phyloP scores from a whole-genome alignment of 2,329 filamentous ascomycete species.

The Gaeumannomyces tritici region DNA sequence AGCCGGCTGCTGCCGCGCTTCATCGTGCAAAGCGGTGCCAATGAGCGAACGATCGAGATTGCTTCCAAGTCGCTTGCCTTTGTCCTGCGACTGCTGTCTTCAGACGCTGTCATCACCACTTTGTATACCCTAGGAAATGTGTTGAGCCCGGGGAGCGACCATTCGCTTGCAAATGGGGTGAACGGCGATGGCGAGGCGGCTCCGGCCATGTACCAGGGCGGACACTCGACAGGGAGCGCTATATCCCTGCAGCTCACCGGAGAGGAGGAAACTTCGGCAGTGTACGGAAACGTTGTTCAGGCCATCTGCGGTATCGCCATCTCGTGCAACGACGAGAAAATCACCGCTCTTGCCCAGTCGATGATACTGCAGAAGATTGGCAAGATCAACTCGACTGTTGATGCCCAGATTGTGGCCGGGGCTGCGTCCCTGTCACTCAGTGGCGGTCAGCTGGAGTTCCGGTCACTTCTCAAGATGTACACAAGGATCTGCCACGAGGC shows the following conservation, averaged over 20 bases:
- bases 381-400: conserved; percentile 70
- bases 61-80: conserved; percentile 81
- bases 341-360: conserved; percentile 83
- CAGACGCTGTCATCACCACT: conserved; percentile 90
- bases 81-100: conserved; percentile 71
- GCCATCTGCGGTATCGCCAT: conserved; percentile 86
- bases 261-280: conserved; percentile 68
- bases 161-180: conserved; percentile 41
- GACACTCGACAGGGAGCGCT: conserved; percentile 60
- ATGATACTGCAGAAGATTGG: conserved; percentile 95
- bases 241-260: conserved; percentile 68
- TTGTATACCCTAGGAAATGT: conserved; percentile 96
- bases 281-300: conserved; percentile 85
- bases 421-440: conserved; percentile 68
- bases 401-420: conserved; percentile 77
- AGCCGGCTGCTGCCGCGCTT: conserved; percentile 76
- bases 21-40: conserved; percentile 74
- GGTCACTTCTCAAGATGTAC: conserved; percentile 76
- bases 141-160: conserved; percentile 61
- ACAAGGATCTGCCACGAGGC: conserved; percentile 65
- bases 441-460: conserved; percentile 74
- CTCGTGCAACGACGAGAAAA: conserved; percentile 77
- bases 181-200: conserved; percentile 32
- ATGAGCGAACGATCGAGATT: conserved; percentile 57
- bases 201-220: conserved; percentile 38